Evolutionary conservation across 163 green algal species (phyloP).

Genomic region (Coccomyxa subellipsoidea): DNA sequence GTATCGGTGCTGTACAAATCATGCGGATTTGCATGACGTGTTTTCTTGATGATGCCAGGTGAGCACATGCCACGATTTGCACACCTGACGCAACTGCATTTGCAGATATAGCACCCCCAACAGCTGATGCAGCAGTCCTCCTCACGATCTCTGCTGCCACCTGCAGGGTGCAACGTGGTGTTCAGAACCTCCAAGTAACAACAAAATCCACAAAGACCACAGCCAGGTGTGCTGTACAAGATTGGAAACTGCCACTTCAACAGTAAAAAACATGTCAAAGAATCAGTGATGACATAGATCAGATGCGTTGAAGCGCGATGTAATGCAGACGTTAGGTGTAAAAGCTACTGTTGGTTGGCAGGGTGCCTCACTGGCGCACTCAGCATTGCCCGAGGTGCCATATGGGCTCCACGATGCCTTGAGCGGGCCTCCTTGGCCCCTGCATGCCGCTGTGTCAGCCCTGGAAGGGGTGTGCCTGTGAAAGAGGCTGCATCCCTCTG

Average conservation of each 20-base stretch:
- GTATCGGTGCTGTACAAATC: not conserved
- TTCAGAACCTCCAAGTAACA: not conserved
- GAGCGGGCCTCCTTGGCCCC: not conserved
- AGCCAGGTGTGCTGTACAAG: too few species aligned
- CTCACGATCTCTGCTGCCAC: not conserved
- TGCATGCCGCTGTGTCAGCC: not conserved
- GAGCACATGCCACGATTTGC: not conserved
- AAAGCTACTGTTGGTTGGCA: too few species aligned
- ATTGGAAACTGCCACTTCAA: too few species aligned
- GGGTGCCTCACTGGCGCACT: not conserved
- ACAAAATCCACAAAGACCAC: too few species aligned
- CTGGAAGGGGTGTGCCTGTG: not conserved
- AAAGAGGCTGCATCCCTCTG: not conserved
- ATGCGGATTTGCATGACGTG: not conserved
- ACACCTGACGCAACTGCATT: slow-evolving; percentile 1
- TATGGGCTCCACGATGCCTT: not conserved
- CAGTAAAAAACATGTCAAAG: too few species aligned
- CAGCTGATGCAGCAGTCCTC: not conserved
- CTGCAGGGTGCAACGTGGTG: not conserved
- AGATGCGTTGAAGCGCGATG: not conserved
- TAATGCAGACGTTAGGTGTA: not conserved
- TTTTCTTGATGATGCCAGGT: not conserved
- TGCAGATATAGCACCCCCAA: not conserved
- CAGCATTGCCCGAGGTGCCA: not conserved
- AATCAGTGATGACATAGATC: not conserved